phyloP scores from a whole-genome alignment of 2,329 filamentous ascomycete genomes.

The Phaeomoniella chlamydospora region DNA sequence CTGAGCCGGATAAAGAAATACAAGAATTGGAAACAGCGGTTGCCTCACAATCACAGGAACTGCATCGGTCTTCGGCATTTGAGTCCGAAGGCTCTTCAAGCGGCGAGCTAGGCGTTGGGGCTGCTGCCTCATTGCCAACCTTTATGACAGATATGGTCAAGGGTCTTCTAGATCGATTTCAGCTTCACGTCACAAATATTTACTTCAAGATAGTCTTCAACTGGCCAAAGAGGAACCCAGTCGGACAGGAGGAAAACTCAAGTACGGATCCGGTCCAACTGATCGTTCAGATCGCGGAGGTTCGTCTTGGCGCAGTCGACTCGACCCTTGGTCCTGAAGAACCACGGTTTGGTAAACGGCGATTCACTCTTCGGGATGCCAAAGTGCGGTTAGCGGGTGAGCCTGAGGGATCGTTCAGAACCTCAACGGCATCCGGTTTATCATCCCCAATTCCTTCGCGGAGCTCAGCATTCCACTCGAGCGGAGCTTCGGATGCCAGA shows the following conservation, averaged over 20 bases:
- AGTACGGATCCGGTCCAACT: not conserved
- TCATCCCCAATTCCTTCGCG: not conserved
- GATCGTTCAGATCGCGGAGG: not conserved
- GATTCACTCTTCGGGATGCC: not conserved
- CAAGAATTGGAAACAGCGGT: slow-evolving; percentile 43
- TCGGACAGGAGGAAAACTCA: not conserved
- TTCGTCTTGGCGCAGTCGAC: not conserved
- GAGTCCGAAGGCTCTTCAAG: not conserved
- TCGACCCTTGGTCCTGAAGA: not conserved
- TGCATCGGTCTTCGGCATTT: slow-evolving; percentile 33
- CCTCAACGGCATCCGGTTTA: not conserved
- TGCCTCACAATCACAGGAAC: slow-evolving; percentile 31
- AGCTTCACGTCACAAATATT: slow-evolving; percentile 38
- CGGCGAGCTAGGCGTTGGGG: not conserved
- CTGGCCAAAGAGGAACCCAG: not conserved
- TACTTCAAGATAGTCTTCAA: slow-evolving; percentile 36
- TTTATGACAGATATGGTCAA: slow-evolving; percentile 46
- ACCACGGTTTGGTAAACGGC: not conserved
- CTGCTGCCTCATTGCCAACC: slow-evolving; percentile 37
- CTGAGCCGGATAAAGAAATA: slow-evolving; percentile 42
- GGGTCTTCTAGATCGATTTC: slow-evolving; percentile 41
- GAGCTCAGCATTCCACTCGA: not conserved
- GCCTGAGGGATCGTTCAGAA: not conserved
- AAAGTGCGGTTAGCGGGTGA: not conserved
- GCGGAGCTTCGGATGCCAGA: not conserved